Evolutionary conservation across 805 yeast genomes (phyloP), one percentile per base, ranked within the genome.

Genomic region (Yamadazyma insecticola): DNA sequence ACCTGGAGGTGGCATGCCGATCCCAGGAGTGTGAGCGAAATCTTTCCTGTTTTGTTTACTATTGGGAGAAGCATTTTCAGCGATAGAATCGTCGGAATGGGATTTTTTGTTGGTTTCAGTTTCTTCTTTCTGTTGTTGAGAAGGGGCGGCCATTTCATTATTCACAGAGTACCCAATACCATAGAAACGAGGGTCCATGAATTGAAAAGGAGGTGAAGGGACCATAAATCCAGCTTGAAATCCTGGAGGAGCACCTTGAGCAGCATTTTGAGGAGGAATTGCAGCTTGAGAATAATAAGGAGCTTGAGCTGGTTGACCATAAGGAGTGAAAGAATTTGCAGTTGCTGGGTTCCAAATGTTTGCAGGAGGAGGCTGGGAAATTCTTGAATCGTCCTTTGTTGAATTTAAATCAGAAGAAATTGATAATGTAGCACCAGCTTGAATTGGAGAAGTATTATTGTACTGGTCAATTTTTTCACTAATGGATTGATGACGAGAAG

Each of bases 341-440:
- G 78, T 59, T 5, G 81, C 82, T 0, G 83, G 82, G 50, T 77
- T 76, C 85, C 85, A 79, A 43, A 76, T 73, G 13, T 16, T 35
- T 7, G 26, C 18, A 11, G 21, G 22, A 24, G 35, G 33, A 24
- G 32, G 26, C 21, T 26, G 22, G 24, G 19, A 16, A 13, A 17
- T 30, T 22, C 30, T 34, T 20, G 31, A 23, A 5, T 35, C 36
- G n/a, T 32, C 35, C 3, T 48, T 24, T 15, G 24, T 39, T 13
- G 42, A 32, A 20, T 41, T 50, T 34, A 50, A 37, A 30, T 61
- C 67, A 5, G 62, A 47, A 17, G 44, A 34, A 5, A 51, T 43
- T 7, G 65, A 48, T 32, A 64, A 49, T 2, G 60, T 48, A 5
- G 70, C 70, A 33, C 53, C 52, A 3, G 68, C 60, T 42, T 63